Conservation (phyloP, 768 basidiomycete species). For the Asterophora parasitica region DNA sequence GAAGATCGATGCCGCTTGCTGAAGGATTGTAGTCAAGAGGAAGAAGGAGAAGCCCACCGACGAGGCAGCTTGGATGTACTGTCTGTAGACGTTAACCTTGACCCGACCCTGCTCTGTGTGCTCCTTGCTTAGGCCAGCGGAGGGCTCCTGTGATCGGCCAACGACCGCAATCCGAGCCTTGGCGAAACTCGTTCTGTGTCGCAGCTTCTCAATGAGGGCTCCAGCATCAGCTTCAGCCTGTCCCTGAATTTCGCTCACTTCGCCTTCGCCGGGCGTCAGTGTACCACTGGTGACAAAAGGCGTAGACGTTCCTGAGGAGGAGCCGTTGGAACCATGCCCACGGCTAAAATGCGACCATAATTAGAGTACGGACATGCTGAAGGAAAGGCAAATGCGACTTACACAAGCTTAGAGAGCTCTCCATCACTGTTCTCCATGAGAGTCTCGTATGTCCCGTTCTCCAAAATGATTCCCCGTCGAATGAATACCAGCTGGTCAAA, state of each 20-base stretch:
- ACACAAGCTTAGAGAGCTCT: constrained; percentile 76
- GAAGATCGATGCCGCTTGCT: constrained; percentile 58
- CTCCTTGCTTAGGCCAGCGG: constrained; percentile 56
- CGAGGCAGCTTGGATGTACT: constrained; percentile 80
- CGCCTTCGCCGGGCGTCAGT: constrained; percentile 27
- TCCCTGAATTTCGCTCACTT: constrained; percentile 19
- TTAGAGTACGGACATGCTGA: neutral
- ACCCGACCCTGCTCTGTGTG: constrained; percentile 80
- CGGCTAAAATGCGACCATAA: constrained; percentile 14
- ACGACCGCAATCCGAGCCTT: constrained; percentile 47
- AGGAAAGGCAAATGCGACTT: constrained; percentile 20
- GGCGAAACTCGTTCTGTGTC: constrained; percentile 51
- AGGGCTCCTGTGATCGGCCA: constrained; percentile 33
- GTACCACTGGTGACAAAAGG: constrained; percentile 39
- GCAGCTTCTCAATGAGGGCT: constrained; percentile 51
- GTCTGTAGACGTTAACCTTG: constrained; percentile 66
- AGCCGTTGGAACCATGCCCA: constrained; percentile 39
- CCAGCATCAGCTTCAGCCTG: constrained; percentile 21
- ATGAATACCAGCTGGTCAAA: constrained; percentile 75
- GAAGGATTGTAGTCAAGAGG: constrained; percentile 45
- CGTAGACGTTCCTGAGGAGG: constrained; percentile 46
- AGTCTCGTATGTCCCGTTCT: constrained; percentile 60
- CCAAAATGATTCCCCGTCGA: constrained; percentile 78
- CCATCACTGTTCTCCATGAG: constrained; percentile 57
- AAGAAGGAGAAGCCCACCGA: constrained; percentile 64